Base-by-base conservation (phyloP, 371 early-diverging fungal species). In the Blastocladiella emersonii region DNA sequence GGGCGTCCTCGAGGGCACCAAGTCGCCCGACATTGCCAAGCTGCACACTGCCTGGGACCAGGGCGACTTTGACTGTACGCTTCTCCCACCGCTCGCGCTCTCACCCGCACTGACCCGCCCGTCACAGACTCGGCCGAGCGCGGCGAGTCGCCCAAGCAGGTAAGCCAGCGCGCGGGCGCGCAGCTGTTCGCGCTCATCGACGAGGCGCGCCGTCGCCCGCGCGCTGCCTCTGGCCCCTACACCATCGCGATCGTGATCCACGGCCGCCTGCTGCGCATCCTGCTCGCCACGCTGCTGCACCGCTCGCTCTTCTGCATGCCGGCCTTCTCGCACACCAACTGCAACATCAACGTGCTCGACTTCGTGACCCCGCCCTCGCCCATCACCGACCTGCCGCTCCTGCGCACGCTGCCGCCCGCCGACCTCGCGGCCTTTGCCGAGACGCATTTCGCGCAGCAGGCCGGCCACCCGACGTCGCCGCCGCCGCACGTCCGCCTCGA, bases 221-320 rank as follows among this genome's bases (percentile, higher is more conserved):
- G n/a, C n/a, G n/a, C n/a, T n/a, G n/a, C n/a, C n/a, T n/a, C n/a
- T n/a, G 3, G 41, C 41, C 2, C 15, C 41, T 27, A 21, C 15
- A 51, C 53, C 30, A 30, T 51, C 8, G 53, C 32, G 7, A 51
- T 51, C 15, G 53, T 51, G 53, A 51, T 74, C 13, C 77, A 77
- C 65, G 77, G 77, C 30, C 68, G 75, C 35, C 67, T 77, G 23
- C 63, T 77, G 19, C 73, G 77, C 55, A 74, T 75, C 56, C 53
- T 77, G 37, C 67, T 77, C 45, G 64, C 75, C 15, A 68, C 71
- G n/a, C 57, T 77, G 5, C 34, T 77, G n/a, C 65, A 59, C 57
- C 66, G 53, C 8, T 64, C 67, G 23, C 64, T 77, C 23, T 63
- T 57, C 19, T 61, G 64, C 44, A 77, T 77, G 77, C 57, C 44